Conservation (phyloP, 202 grass and related monocot genomes). For the Setaria viridis region DNA sequence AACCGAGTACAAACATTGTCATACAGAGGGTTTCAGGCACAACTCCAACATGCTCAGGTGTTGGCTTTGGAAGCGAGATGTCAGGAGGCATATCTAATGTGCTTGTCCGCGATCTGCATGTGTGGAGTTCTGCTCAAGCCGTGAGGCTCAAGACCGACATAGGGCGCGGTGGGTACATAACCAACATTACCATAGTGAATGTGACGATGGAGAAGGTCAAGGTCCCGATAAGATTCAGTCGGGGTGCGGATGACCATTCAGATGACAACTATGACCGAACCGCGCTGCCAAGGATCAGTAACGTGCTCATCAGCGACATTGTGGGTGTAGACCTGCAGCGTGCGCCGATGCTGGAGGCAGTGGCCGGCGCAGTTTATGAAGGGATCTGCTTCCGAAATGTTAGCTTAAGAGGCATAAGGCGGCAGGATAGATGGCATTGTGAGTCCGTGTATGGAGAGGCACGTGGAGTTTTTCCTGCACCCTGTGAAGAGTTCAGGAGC, state of each 20-base stretch:
- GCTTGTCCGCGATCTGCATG: constrained; percentile 60
- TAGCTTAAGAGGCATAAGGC: constrained; percentile 55
- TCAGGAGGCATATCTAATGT: constrained; percentile 86
- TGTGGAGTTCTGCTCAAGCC: constrained; percentile 75
- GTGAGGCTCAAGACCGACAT: constrained; percentile 73
- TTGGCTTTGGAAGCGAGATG: constrained; percentile 92
- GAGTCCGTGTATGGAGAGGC: constrained; percentile 73
- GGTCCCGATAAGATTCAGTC: constrained; percentile 81
- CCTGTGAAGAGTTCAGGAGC: constrained; percentile 64
- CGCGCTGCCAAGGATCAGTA: constrained; percentile 61
- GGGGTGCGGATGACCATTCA: constrained; percentile 72
- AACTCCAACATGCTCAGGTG: constrained; percentile 88
- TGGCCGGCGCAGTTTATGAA: constrained; percentile 64
- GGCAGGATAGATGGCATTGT: constrained; percentile 64
- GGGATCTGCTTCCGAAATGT: constrained; percentile 78
- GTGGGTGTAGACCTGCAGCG: constrained; percentile 54
- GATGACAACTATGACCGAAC: constrained; percentile 62
- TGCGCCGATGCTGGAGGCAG: constrained; percentile 65
- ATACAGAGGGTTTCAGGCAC: constrained; percentile 80
- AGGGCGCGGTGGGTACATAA: constrained; percentile 81
- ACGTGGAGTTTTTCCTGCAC: constrained; percentile 63
- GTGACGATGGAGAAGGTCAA: constrained; percentile 79
- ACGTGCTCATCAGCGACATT: constrained; percentile 60
- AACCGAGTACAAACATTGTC: constrained; percentile 74
- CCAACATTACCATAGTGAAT: constrained; percentile 72